phyloP scores from a whole-genome alignment of 805 yeast genomes.

The Candida ovalis region DNA sequence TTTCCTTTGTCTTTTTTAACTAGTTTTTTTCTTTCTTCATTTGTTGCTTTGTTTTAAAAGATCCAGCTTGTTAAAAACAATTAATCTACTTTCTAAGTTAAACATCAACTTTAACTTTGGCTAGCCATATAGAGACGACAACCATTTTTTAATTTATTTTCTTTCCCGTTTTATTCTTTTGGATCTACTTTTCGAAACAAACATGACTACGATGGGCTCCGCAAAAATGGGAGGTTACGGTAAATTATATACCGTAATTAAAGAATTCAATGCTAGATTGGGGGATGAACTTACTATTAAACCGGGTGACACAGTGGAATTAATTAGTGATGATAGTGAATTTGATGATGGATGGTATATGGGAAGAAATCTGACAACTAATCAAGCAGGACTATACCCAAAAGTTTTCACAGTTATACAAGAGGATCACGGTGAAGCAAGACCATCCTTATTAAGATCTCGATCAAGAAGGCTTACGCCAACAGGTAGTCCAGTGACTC shows the following conservation, averaged over 20 bases:
- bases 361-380: conserved; percentile 72
- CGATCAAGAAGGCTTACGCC: conserved; percentile 50
- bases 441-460: conserved; percentile 48
- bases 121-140: too few species aligned
- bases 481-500: conserved; percentile 23
- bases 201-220: background rate
- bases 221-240: conserved; percentile 15
- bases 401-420: conserved; percentile 54
- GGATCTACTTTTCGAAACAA: too few species aligned
- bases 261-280: conserved; percentile 80
- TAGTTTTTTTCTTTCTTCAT: too few species aligned
- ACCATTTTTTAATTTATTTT: too few species aligned
- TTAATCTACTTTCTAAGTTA: too few species aligned
- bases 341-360: conserved; percentile 97
- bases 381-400: conserved; percentile 85
- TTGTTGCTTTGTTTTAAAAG: too few species aligned
- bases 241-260: conserved; percentile 54
- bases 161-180: background rate
- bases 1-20: too few species aligned
- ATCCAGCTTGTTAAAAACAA: too few species aligned
- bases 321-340: conserved; percentile 88
- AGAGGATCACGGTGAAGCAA: conserved; percentile 9
- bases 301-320: conserved; percentile 83
- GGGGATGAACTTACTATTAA: conserved; percentile 83
- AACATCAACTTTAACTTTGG: too few species aligned